Evolutionary conservation across 352 stramenopile genomes (phyloP).

Genomic region (Phytophthora hybrid): DNA sequence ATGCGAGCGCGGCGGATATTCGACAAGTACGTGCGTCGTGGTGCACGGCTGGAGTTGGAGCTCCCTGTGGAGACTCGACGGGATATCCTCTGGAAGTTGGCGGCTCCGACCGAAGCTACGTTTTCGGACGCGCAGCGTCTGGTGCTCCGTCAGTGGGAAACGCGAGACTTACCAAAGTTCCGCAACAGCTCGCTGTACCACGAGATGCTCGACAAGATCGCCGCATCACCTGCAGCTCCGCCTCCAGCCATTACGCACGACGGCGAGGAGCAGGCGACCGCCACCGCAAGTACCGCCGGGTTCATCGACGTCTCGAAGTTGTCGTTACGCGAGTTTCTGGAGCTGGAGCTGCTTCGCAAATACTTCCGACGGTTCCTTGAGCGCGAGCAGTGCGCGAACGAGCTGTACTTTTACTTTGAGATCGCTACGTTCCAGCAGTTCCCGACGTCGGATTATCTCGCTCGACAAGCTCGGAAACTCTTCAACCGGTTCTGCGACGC

Average conservation of each 20-base stretch:
- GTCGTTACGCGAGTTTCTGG: constrained; percentile 68
- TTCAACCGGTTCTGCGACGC: constrained; percentile 74
- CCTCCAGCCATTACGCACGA: constrained; percentile 22
- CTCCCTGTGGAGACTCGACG: constrained; percentile 66
- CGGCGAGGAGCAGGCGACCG: constrained; percentile 21
- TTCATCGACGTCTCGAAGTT: constrained; percentile 59
- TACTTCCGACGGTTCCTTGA: constrained; percentile 78
- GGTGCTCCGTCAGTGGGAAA: constrained; percentile 65
- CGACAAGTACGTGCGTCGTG: constrained; percentile 72
- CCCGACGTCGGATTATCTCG: constrained; percentile 78
- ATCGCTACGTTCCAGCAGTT: constrained; percentile 78
- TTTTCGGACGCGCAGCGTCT: constrained; percentile 70
- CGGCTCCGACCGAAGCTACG: constrained; percentile 61
- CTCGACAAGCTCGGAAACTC: constrained; percentile 70
- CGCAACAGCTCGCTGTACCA: constrained; percentile 41
- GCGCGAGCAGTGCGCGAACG: constrained; percentile 75
- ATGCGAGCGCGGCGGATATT: constrained; percentile 77
- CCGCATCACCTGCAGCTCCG: constrained; percentile 11
- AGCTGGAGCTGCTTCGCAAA: constrained; percentile 60
- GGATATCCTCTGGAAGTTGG: constrained; percentile 73
- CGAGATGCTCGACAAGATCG: constrained; percentile 52
- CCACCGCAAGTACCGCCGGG: constrained; percentile 26
- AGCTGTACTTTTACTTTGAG: constrained; percentile 83
- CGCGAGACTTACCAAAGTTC: constrained; percentile 56
- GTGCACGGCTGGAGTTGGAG: constrained; percentile 68